Conservation (phyloP, 2,329 filamentous ascomycete species). For the Alternaria solani region DNA sequence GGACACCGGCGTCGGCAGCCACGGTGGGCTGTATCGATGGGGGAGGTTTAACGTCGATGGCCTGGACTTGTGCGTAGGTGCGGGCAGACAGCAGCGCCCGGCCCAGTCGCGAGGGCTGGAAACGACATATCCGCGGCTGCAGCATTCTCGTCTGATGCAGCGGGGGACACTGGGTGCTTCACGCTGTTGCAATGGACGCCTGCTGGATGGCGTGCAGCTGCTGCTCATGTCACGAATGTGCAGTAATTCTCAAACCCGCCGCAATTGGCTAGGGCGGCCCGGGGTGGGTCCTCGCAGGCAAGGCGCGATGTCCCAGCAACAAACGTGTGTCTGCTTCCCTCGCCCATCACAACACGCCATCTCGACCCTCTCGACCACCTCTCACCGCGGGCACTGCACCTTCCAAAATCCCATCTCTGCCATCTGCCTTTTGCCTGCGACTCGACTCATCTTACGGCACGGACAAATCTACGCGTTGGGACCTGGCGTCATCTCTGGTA, state of each 20-base stretch:
- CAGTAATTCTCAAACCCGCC: constrained; percentile 43
- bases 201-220: constrained; percentile 31
- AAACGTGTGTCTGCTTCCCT: constrained; percentile 23
- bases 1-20: constrained; percentile 35
- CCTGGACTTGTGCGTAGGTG: constrained; percentile 60
- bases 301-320: constrained; percentile 26
- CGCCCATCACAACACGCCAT: constrained; percentile 28
- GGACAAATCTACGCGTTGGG: constrained; percentile 35
- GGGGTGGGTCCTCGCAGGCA: constrained; percentile 22
- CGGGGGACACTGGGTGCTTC: constrained; percentile 23
- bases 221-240: constrained; percentile 31
- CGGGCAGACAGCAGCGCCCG: constrained; percentile 58
- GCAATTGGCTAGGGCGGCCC: constrained; percentile 34
- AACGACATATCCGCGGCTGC: constrained; percentile 69
- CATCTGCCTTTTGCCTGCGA: constrained; percentile 6
- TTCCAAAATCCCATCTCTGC: constrained; percentile 5
- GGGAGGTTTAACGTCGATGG: constrained; percentile 46
- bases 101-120: constrained; percentile 59
- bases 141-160: constrained; percentile 61
- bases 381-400: constrained; percentile 21
- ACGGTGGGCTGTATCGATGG: constrained; percentile 46
- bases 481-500: constrained; percentile 31
- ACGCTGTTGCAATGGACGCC: constrained; percentile 29
- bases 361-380: constrained; percentile 2
- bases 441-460: constrained; percentile 4